Conservation (phyloP, 2,329 filamentous ascomycete species). For the Colletotrichum falcatum region DNA sequence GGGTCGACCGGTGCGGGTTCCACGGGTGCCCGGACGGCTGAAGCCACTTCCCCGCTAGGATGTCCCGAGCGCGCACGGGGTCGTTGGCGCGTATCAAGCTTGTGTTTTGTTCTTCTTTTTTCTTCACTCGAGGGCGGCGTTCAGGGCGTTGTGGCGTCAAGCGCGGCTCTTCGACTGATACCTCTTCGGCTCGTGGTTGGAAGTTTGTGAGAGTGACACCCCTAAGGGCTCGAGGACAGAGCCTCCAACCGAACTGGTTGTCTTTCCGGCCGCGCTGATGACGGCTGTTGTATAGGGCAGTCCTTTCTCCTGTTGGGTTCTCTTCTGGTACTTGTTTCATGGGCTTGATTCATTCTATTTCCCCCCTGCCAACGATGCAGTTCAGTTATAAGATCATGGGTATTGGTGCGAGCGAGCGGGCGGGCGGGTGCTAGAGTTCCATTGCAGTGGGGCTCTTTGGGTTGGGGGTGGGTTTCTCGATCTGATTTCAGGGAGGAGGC, state of each 20-base stretch:
- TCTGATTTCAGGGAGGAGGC: background rate
- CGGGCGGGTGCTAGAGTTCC: background rate
- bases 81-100: slow-evolving; percentile 8
- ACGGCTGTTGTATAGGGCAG: background rate
- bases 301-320: background rate
- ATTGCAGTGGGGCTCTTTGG: background rate
- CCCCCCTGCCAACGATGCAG: background rate
- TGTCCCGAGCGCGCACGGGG: background rate
- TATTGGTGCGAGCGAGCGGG: background rate
- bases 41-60: background rate
- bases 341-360: background rate
- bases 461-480: background rate
- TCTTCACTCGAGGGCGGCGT: slow-evolving; percentile 40
- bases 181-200: slow-evolving; percentile 23
- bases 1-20: background rate
- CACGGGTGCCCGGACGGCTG: background rate
- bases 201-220: background rate
- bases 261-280: background rate
- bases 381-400: background rate
- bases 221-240: background rate
- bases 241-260: background rate
- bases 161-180: slow-evolving; percentile 40
- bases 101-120: background rate
- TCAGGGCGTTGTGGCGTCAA: slow-evolving; percentile 40
- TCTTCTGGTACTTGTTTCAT: background rate